Conservation (phyloP, 306 rosid genomes). For the peach (Prunus persica) region DNA sequence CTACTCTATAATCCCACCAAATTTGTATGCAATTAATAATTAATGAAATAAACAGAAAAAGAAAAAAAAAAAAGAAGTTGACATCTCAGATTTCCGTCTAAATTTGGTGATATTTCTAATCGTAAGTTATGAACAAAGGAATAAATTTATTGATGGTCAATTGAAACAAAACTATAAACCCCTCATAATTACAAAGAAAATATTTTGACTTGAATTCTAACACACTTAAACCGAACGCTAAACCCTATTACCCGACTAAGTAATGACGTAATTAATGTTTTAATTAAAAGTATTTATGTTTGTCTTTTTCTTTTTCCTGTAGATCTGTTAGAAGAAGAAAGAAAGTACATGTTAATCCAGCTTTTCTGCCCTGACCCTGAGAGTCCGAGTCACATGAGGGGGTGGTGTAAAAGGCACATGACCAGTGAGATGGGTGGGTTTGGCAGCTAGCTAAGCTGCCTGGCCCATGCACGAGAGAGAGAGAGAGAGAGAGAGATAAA, state of each 20-base stretch:
- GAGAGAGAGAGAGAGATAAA: background rate
- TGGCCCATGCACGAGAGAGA: conserved; percentile 20
- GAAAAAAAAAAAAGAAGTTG: background rate
- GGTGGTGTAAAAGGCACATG: conserved; percentile 20
- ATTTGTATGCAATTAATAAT: background rate
- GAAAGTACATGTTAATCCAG: background rate
- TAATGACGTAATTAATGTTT: background rate
- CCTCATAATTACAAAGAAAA: too few species aligned
- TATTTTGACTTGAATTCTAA: too few species aligned
- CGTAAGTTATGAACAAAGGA: background rate
- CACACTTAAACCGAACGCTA: too few species aligned
- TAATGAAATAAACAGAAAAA: background rate
- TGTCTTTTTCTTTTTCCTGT: background rate
- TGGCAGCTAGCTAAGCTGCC: conserved; percentile 22
- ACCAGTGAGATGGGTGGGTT: conserved; percentile 9
- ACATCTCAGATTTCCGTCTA: background rate
- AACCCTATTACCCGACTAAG: background rate
- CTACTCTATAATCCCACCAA: background rate
- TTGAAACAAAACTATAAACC: too few species aligned
- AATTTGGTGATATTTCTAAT: background rate
- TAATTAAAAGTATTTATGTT: background rate
- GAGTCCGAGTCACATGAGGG: background rate
- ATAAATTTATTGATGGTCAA: too few species aligned
- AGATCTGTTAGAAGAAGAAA: background rate
- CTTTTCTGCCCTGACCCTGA: background rate